A percentile compares a stretch with the other conserved stretches of the same genome.
phyloP scores from a whole-genome alignment of 2,329 filamentous ascomycete species.

The Epichloe gansuensis region DNA sequence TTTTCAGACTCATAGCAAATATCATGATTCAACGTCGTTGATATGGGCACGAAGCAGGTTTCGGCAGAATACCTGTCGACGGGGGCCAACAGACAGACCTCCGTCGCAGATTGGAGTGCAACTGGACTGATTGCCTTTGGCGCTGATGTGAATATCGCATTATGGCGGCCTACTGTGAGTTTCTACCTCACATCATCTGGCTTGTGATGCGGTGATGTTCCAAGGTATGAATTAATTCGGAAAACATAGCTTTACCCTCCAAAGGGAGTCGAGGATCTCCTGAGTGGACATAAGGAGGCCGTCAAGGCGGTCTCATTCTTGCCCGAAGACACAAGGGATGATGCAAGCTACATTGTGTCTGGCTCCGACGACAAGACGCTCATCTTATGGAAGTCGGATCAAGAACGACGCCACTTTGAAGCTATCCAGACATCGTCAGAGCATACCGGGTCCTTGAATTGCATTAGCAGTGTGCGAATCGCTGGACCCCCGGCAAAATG shows the following conservation, averaged over 20 bases:
- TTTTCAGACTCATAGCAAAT: slow-evolving; percentile 19
- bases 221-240: not conserved
- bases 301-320: slow-evolving; percentile 81
- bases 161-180: slow-evolving; percentile 72
- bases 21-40: slow-evolving; percentile 6
- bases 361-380: slow-evolving; percentile 73
- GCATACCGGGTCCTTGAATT: slow-evolving; percentile 68
- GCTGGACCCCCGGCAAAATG: slow-evolving; percentile 18
- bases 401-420: slow-evolving; percentile 17
- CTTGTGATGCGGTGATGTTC: not conserved
- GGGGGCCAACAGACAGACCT: slow-evolving; percentile 82
- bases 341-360: slow-evolving; percentile 51
- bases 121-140: slow-evolving; percentile 73
- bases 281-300: slow-evolving; percentile 63
- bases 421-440: slow-evolving; percentile 42
- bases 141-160: slow-evolving; percentile 72
- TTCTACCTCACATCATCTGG: slow-evolving; percentile 7
- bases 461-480: slow-evolving; percentile 34
- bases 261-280: slow-evolving; percentile 50
- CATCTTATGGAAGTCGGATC: slow-evolving; percentile 49
- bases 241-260: slow-evolving; percentile 21
- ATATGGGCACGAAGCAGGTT: slow-evolving; percentile 19
- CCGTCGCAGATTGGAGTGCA: slow-evolving; percentile 77
- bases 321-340: slow-evolving; percentile 31
- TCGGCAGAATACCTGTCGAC: slow-evolving; percentile 49